Evolutionary conservation across 495 filamentous ascomycete species (phyloP), one percentile per base, ranked within the genome.

Genomic region (Wilcoxina mikolae): DNA sequence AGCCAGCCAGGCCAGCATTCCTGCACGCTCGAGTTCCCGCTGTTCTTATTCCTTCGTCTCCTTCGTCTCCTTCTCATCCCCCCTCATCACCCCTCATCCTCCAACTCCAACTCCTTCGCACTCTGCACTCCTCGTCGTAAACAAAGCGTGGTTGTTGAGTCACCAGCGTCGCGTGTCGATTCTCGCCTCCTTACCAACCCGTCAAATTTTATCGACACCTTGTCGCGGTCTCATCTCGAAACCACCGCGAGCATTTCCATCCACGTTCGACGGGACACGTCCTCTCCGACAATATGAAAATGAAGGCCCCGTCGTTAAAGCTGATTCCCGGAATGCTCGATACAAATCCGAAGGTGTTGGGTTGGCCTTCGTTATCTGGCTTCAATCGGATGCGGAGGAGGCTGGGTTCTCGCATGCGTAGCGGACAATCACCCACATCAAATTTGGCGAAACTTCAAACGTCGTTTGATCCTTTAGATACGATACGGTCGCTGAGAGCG

Each of bases 361-460:
- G 57, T 50, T 65, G 62, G 62, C 54, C 61, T 22, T 60, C 62
- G 41, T 51, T 65, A 48, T 54, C 58, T 18, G 62, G 57, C 20
- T 49, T 65, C 29, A 57, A 56, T 31, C 45, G 62, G 26, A 60
- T 65, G 55, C 55, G 55, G 61, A 65, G 62, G 53, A 65, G 58
- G 69, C 72, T 89, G 60, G 77, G 83, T 47, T 84, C 83, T 45
- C 83, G 81, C 60, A 69, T 89, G 64, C 83, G 83, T 53, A 80
- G 77, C 68, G 72, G 80, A 35, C 74, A 82, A 61, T 82, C 84
- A 22, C 81, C 83, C 35, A 76, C 80, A 7, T 82, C 81, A 24
- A 80, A 77, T 50, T 75, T 96, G 65, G 74, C 86, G 35, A 73
- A 75, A n/a, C 70, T 95, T 41, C 74, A 91, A 63, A 91, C 82